These are phyloP conservation scores for Cyberlindnera euphorbiae DNA, from an alignment of 805 yeast species.

Conservation along the genomic window DNA sequence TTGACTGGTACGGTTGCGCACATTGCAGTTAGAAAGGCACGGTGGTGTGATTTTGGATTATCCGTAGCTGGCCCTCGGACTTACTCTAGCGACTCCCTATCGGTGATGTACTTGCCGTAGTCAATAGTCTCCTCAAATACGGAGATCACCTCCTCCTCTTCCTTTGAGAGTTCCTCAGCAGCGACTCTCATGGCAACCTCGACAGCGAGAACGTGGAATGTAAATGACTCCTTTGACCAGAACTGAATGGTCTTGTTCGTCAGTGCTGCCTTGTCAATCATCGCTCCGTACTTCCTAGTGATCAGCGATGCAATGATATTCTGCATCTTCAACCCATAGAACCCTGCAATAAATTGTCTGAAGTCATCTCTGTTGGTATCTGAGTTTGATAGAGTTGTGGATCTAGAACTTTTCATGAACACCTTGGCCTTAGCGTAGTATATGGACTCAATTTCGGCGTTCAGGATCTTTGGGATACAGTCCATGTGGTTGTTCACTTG, in stretches of 20 bases:
- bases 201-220: slow-evolving; percentile 56
- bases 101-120: slow-evolving; percentile 36
- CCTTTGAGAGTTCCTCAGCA: slow-evolving; percentile 38
- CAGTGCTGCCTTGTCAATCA: slow-evolving; percentile 25
- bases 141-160: slow-evolving; percentile 41
- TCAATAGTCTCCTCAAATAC: slow-evolving; percentile 43
- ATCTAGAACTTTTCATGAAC: slow-evolving; percentile 34
- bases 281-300: slow-evolving; percentile 26
- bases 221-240: slow-evolving; percentile 57
- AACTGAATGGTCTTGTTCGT: slow-evolving; percentile 46
- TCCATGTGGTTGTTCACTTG: slow-evolving; percentile 29
- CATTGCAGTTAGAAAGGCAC: too few species aligned
- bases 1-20: too few species aligned
- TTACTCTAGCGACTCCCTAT: slow-evolving; percentile 1
- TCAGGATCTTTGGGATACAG: slow-evolving; percentile 36
- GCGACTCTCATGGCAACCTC: slow-evolving; percentile 52
- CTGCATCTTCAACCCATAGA: slow-evolving; percentile 56
- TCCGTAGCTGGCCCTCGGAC: too few species aligned
- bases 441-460: slow-evolving; percentile 40
- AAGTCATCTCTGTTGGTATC: slow-evolving; percentile 41
- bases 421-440: slow-evolving; percentile 48
- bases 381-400: slow-evolving; percentile 38
- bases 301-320: slow-evolving; percentile 43
- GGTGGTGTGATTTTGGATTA: too few species aligned
- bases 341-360: slow-evolving; percentile 49